A percentile compares a stretch with the other conserved stretches of the same genome.
These are phyloP conservation scores for Onygenales sp. DNA, from an alignment of 2,329 filamentous ascomycete genomes.

Conservation along the genomic window DNA sequence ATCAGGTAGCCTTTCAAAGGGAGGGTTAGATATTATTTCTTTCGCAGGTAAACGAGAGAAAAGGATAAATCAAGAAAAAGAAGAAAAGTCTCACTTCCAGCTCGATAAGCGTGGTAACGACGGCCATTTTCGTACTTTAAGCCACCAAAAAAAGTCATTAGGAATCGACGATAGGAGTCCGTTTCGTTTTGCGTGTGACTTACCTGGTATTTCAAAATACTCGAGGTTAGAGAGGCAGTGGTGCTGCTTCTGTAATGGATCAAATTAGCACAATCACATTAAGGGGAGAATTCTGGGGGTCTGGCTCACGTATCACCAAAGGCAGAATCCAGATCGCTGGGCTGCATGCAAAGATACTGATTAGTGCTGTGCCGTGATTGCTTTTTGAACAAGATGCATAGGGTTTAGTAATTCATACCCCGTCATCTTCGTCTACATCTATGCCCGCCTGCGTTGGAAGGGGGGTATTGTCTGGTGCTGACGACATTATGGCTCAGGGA, in stretches of 20 bases:
- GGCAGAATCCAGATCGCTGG: neutral
- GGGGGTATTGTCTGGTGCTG: too few species aligned
- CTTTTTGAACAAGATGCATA: too few species aligned
- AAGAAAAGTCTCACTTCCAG: constrained; percentile 5
- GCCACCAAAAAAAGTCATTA: constrained; percentile 3
- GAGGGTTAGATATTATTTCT: constrained; percentile 16
- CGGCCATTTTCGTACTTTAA: constrained; percentile 13
- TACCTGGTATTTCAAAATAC: neutral
- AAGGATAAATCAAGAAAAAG: constrained; percentile 24
- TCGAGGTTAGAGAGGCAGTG: neutral
- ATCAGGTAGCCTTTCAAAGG: neutral
- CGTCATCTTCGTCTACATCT: too few species aligned
- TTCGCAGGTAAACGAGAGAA: constrained; percentile 14
- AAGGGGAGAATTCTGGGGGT: neutral
- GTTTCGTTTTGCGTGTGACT: neutral
- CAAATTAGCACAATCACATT: neutral
- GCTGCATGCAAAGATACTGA: too few species aligned
- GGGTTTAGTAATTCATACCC: too few species aligned
- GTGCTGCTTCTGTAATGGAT: neutral
- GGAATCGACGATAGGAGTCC: constrained; percentile 7
- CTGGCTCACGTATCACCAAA: neutral
- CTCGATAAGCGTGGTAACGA: constrained; percentile 13
- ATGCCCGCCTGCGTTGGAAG: too few species aligned
- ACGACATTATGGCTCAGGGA: too few species aligned
- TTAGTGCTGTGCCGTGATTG: too few species aligned